Conservation (phyloP, 2,329 filamentous ascomycete genomes). For the Diplodia corticola region DNA sequence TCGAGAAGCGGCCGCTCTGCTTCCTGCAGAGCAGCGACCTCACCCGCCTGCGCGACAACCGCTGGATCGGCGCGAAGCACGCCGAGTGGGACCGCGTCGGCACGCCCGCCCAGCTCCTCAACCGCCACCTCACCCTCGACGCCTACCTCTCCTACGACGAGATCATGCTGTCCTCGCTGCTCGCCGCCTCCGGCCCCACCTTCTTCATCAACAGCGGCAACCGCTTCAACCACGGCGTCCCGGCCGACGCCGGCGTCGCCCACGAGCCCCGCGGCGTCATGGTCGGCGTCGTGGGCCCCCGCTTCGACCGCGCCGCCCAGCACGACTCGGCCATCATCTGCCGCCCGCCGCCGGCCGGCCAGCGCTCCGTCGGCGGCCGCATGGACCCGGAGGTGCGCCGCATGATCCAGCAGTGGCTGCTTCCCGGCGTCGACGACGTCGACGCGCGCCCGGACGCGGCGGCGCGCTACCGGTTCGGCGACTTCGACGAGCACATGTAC, state of each 20-base stretch:
- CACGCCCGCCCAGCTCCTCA: slow-evolving; percentile 25
- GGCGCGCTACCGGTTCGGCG: neutral
- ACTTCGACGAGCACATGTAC: slow-evolving; percentile 25
- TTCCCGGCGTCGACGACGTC: neutral
- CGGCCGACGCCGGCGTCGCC: slow-evolving; percentile 6
- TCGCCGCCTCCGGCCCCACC: slow-evolving; percentile 33
- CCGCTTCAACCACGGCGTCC: slow-evolving; percentile 27
- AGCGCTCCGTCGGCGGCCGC: slow-evolving; percentile 23
- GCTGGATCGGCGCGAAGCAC: neutral
- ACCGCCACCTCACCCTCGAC: slow-evolving; percentile 26
- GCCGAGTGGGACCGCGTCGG: slow-evolving; percentile 34
- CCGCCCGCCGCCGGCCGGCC: neutral
- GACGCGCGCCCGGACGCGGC: slow-evolving; percentile 28
- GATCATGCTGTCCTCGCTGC: slow-evolving; percentile 35
- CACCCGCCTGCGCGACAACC: slow-evolving; percentile 33
- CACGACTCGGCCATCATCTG: slow-evolving; percentile 29
- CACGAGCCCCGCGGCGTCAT: slow-evolving; percentile 34
- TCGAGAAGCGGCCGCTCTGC: slow-evolving; percentile 32
- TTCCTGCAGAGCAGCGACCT: slow-evolving; percentile 31
- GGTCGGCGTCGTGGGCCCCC: slow-evolving; percentile 34
- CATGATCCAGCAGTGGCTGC: slow-evolving; percentile 2
- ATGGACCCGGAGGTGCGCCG: slow-evolving; percentile 26
- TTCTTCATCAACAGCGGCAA: slow-evolving; percentile 29
- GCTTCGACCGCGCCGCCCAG: slow-evolving; percentile 33
- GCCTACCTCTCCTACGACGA: slow-evolving; percentile 38